These are phyloP conservation scores for Pseudoneurospora amorphoporcata DNA, from an alignment of 495 filamentous ascomycete genomes.

Conservation along the genomic window DNA sequence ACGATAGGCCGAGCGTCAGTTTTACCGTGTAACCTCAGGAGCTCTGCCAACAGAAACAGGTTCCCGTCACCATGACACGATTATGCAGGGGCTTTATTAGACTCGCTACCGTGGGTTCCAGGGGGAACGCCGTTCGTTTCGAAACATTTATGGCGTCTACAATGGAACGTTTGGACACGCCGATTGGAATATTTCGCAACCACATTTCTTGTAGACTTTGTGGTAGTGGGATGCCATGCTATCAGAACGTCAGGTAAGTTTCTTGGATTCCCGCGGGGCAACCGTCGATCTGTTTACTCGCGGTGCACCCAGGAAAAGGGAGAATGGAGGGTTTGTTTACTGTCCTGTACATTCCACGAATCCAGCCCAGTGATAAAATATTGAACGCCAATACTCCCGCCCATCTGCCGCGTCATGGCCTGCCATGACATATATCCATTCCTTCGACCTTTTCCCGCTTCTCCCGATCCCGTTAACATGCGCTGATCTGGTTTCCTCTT, in stretches of 20 bases:
- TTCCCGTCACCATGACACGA: not conserved
- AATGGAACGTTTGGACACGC: too few species aligned
- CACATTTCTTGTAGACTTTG: too few species aligned
- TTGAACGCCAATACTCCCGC: not conserved
- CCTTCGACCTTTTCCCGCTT: not conserved
- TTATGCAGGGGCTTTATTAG: not conserved
- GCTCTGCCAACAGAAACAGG: not conserved
- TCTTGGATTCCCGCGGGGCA: too few species aligned
- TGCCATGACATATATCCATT: not conserved
- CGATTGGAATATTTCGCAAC: too few species aligned
- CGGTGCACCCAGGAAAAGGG: too few species aligned
- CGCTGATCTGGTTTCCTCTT: too few species aligned
- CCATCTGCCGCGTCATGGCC: not conserved
- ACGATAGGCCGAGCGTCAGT: not conserved
- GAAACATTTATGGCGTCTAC: not conserved
- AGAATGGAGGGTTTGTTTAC: not conserved
- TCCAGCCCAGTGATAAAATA: not conserved
- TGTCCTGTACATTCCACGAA: not conserved
- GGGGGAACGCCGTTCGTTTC: not conserved
- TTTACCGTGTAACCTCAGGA: not conserved
- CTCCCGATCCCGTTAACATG: too few species aligned
- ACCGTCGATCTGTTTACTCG: too few species aligned
- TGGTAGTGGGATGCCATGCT: not conserved
- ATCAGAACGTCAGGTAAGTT: not conserved
- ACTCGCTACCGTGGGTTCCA: not conserved